A percentile compares a stretch with the other conserved stretches of the same genome.
Evolutionary conservation across 257 asterid species (phyloP).

Genomic region (Jasminum sambac): DNA sequence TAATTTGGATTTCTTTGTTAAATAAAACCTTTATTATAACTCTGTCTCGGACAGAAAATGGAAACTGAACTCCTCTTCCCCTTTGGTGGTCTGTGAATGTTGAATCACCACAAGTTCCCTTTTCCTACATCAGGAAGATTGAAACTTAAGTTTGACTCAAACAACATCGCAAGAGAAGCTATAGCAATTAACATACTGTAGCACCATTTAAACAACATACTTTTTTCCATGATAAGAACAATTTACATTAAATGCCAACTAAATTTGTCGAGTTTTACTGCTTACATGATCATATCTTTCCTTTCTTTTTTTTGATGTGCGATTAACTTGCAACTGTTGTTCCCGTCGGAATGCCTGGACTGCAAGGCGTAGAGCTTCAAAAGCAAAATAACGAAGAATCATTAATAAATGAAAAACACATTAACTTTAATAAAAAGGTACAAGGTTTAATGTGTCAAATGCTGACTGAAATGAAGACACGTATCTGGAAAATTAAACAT

Average conservation of each 20-base stretch:
- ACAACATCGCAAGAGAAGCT: constrained; percentile 5
- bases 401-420: constrained; percentile 11
- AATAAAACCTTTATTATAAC: constrained; percentile 82
- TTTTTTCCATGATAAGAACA: not conserved
- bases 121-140: constrained; percentile 51
- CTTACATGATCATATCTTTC: constrained; percentile 75
- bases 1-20: constrained; percentile 21
- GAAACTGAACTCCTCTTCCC: constrained; percentile 88
- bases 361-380: constrained; percentile 83
- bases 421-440: too few species aligned
- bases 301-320: constrained; percentile 62
- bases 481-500: not conserved
- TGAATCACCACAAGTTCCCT: constrained; percentile 61
- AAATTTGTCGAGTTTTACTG: constrained; percentile 3
- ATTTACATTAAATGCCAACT: not conserved
- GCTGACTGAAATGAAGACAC: not conserved
- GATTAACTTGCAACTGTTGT: constrained; percentile 65
- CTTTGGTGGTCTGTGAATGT: constrained; percentile 48
- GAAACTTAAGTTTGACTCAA: constrained; percentile 10
- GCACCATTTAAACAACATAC: constrained; percentile 2
- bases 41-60: constrained; percentile 79
- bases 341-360: constrained; percentile 86
- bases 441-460: too few species aligned
- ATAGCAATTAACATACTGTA: not conserved
- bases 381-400: constrained; percentile 17